Conservation (phyloP, 2,329 filamentous ascomycete genomes). For the Emergomyces pasteurianus region DNA sequence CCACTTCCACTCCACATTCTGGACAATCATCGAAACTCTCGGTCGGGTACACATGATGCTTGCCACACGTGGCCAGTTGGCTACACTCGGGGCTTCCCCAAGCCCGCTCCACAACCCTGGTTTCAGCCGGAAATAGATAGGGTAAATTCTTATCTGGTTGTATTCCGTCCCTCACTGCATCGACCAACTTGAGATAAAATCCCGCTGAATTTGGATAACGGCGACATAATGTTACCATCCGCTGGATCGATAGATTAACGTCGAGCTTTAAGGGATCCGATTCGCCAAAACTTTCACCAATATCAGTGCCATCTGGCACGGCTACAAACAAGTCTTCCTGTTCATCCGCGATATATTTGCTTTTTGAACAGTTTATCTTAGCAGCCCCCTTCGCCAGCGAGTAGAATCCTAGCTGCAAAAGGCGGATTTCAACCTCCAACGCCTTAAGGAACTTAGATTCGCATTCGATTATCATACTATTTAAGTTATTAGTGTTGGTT, state of each 20-base stretch:
- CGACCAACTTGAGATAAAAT: not conserved
- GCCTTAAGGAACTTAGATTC: slow-evolving; percentile 7
- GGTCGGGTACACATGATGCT: slow-evolving; percentile 10
- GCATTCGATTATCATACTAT: slow-evolving; percentile 8
- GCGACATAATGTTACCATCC: slow-evolving; percentile 1
- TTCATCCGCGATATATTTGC: not conserved
- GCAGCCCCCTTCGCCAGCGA: slow-evolving; percentile 3
- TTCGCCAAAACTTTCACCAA: not conserved
- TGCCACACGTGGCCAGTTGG: slow-evolving; percentile 6
- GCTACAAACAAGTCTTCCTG: not conserved
- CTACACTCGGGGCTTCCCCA: slow-evolving; percentile 9
- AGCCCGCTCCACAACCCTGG: slow-evolving; percentile 6
- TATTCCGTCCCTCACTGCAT: not conserved
- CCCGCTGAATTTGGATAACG: slow-evolving; percentile 7
- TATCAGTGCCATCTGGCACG: not conserved
- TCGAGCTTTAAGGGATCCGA: not conserved
- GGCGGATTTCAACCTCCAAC: slow-evolving; percentile 16
- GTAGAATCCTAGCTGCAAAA: slow-evolving; percentile 13
- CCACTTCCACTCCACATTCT: slow-evolving; percentile 10
- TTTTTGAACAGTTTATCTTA: not conserved
- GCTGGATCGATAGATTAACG: not conserved
- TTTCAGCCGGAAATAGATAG: slow-evolving; percentile 4
- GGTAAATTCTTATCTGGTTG: not conserved
- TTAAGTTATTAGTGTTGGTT: slow-evolving; percentile 6
- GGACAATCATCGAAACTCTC: slow-evolving; percentile 12